phyloP scores from a whole-genome alignment of 2,329 filamentous ascomycete species.

The Cyphellophora attinorum region DNA sequence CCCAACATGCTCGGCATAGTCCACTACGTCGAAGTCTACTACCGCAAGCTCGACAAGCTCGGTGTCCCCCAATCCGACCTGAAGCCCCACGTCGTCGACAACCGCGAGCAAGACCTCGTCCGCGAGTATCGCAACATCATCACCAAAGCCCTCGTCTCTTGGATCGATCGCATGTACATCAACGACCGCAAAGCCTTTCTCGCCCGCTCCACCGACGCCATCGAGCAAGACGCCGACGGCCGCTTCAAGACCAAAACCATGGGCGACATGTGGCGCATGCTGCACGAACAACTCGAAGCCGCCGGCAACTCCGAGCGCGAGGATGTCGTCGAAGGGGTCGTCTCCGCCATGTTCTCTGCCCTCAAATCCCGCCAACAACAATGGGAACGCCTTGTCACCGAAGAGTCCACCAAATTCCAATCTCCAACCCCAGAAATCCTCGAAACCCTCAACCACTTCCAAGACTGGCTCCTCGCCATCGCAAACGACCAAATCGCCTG shows the following conservation, averaged over 20 bases:
- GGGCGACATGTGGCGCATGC: constrained; percentile 94
- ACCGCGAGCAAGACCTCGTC: constrained; percentile 79
- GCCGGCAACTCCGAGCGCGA: constrained; percentile 75
- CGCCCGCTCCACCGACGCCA: constrained; percentile 66
- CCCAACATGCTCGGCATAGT: constrained; percentile 85
- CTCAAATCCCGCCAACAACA: constrained; percentile 72
- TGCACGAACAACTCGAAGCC: constrained; percentile 81
- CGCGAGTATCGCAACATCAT: constrained; percentile 92
- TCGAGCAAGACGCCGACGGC: constrained; percentile 80
- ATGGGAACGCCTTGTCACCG: constrained; percentile 82
- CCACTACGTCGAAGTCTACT: constrained; percentile 92
- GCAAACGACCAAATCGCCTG: constrained; percentile 98
- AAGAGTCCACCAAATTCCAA: constrained; percentile 70
- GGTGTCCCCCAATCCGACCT: constrained; percentile 71
- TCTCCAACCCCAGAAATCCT: constrained; percentile 31
- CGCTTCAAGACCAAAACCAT: constrained; percentile 87
- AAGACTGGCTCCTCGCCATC: constrained; percentile 91
- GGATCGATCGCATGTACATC: constrained; percentile 86
- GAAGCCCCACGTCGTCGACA: constrained; percentile 77
- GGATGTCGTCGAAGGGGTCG: constrained; percentile 88
- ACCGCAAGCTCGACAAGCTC: constrained; percentile 87
- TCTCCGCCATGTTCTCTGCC: constrained; percentile 89
- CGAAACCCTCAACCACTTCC: constrained; percentile 63
- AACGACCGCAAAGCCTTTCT: constrained; percentile 75
- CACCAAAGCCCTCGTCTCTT: constrained; percentile 90